phyloP scores from a whole-genome alignment of 1,284 basidiomycete species.

The Tilletia caries region DNA sequence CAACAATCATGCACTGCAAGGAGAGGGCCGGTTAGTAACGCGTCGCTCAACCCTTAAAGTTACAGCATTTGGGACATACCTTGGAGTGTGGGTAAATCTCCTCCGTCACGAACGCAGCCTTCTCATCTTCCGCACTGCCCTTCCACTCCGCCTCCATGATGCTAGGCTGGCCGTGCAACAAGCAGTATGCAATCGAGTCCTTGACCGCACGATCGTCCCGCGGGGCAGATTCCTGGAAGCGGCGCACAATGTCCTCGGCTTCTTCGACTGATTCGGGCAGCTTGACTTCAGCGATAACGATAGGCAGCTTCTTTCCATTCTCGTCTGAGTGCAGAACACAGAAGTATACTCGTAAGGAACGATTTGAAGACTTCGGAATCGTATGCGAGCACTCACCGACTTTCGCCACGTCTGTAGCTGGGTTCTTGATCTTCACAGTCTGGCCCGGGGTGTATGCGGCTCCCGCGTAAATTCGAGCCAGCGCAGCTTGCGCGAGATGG shows the following conservation, averaged over 20 bases:
- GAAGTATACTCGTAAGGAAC: too few relatives aligned
- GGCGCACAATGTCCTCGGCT: slow-evolving; percentile 33
- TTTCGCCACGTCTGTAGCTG: slow-evolving; percentile 24
- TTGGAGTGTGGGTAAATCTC: slow-evolving; percentile 24
- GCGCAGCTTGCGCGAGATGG: slow-evolving; percentile 78
- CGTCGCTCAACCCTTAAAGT: too few relatives aligned
- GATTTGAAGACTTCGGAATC: too few relatives aligned
- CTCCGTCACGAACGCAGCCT: slow-evolving; percentile 63
- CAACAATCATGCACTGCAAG: slow-evolving; percentile 22
- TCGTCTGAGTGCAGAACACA: slow-evolving; percentile 15
- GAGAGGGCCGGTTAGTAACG: not conserved
- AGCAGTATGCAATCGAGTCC: slow-evolving; percentile 62
- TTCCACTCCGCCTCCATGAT: slow-evolving; percentile 70
- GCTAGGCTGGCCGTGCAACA: slow-evolving; percentile 20
- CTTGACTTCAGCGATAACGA: slow-evolving; percentile 23
- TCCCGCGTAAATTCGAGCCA: slow-evolving; percentile 76
- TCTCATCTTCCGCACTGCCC: slow-evolving; percentile 76
- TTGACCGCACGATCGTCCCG: slow-evolving; percentile 57
- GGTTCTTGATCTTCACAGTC: slow-evolving; percentile 29
- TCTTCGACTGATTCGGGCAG: slow-evolving; percentile 40
- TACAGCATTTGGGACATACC: slow-evolving; percentile 7
- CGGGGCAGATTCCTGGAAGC: slow-evolving; percentile 22
- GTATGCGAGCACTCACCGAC: slow-evolving; percentile 2
- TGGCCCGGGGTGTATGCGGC: slow-evolving; percentile 56
- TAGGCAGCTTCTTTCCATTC: slow-evolving; percentile 20